Evolutionary conservation across 805 yeast species (phyloP).

Genomic region (Kuraishia ogatae): DNA sequence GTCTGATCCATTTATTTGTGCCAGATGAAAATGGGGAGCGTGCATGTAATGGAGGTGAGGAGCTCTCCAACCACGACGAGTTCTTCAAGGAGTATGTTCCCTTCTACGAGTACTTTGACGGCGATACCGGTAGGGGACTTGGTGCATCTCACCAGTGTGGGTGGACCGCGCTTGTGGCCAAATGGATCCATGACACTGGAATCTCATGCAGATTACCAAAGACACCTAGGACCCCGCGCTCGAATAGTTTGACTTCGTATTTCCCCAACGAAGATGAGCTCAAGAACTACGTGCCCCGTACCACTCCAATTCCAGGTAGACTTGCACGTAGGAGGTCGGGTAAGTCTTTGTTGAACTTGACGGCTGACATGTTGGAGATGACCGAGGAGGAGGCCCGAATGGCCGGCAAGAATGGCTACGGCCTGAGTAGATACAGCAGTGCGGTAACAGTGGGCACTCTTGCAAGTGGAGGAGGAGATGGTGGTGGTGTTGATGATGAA

Average conservation of each 20-base stretch:
- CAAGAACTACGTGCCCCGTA: slow-evolving; percentile 1
- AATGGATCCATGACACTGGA: slow-evolving; percentile 87
- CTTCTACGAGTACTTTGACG: slow-evolving; percentile 86
- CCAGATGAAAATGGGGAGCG: slow-evolving; percentile 53
- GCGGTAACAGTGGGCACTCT: slow-evolving; percentile 1
- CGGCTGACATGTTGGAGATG: slow-evolving; percentile 59
- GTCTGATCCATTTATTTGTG: slow-evolving; percentile 69
- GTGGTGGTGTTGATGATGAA: slow-evolving; percentile 2
- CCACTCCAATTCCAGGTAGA: slow-evolving; percentile 37
- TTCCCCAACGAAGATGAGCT: slow-evolving; percentile 9
- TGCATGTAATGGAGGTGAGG: slow-evolving; percentile 70
- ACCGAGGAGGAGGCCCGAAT: slow-evolving; percentile 48
- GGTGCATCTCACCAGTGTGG: slow-evolving; percentile 96
- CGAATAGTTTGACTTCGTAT: slow-evolving; percentile 18
- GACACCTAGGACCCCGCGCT: slow-evolving; percentile 8
- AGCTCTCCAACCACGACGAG: slow-evolving; percentile 47
- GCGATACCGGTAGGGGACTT: slow-evolving; percentile 88
- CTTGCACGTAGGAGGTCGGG: slow-evolving; percentile 63
- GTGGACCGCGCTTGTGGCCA: slow-evolving; percentile 91
- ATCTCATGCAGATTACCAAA: slow-evolving; percentile 50
- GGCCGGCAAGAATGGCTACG: slow-evolving; percentile 17
- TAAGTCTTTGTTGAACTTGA: slow-evolving; percentile 60
- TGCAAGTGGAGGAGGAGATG: background rate
- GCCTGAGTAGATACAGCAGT: slow-evolving; percentile 21
- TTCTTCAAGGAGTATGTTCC: slow-evolving; percentile 68